Evolutionary conservation across 768 basidiomycete genomes (phyloP).

Genomic region (Stropharia rugosoannulata): DNA sequence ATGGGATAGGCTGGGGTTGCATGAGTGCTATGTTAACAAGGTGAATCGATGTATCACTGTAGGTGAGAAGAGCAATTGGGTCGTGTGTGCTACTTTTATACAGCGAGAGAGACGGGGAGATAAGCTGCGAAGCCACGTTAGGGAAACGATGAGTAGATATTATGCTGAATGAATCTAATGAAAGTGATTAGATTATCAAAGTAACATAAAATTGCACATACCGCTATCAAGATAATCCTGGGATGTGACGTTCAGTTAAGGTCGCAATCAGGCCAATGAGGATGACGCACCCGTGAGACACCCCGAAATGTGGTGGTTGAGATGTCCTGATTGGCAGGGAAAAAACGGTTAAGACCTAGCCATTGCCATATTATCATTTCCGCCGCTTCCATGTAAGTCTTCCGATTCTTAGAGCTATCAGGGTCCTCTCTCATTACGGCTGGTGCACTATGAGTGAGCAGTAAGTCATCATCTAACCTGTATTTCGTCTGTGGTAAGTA

Average conservation of each 20-base stretch:
- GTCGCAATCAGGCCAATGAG: background rate
- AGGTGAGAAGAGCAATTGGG: constrained; percentile 47
- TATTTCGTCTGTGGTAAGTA: background rate
- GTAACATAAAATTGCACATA: constrained; percentile 29
- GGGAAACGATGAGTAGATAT: constrained; percentile 50
- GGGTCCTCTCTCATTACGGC: constrained; percentile 39
- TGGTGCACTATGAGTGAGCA: constrained; percentile 54
- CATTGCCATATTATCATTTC: constrained; percentile 65
- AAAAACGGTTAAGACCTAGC: constrained; percentile 65
- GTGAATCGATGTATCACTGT: constrained; percentile 21
- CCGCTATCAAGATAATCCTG: constrained; percentile 81
- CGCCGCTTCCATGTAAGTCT: constrained; percentile 41
- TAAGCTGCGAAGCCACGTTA: constrained; percentile 29
- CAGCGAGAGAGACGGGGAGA: constrained; percentile 37
- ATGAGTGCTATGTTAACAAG: background rate
- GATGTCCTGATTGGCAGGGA: constrained; percentile 40
- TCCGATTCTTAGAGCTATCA: constrained; percentile 20
- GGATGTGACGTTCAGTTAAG: background rate
- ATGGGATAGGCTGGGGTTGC: background rate
- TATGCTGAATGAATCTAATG: constrained; percentile 64
- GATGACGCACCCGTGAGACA: constrained; percentile 53
- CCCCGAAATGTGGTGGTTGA: constrained; percentile 46
- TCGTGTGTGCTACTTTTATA: constrained; percentile 46
- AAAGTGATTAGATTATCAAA: background rate
- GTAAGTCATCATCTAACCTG: constrained; percentile 59